Conservation (phyloP, 2,329 filamentous ascomycete species). For the Exophiala sideris region DNA sequence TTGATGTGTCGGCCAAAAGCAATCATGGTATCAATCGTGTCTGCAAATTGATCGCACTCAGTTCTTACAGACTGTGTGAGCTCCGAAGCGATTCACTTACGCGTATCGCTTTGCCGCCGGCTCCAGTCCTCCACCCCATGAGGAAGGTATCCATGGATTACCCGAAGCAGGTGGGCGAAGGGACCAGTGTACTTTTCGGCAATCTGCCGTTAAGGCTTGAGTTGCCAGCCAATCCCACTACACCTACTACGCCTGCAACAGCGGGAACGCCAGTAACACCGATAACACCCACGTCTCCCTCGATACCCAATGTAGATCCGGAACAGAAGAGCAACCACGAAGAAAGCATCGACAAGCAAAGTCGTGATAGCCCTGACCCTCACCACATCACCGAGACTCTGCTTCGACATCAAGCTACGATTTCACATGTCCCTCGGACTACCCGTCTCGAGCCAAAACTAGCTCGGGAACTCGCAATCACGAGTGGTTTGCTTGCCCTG, state of each 20-base stretch:
- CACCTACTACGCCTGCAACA: too few relatives aligned
- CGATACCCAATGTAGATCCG: background rate
- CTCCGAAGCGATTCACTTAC: conserved; percentile 19
- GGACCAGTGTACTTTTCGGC: too few relatives aligned
- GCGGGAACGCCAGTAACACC: background rate
- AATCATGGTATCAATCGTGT: conserved; percentile 24
- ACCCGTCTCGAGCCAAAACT: conserved; percentile 11
- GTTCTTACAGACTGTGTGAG: conserved; percentile 23
- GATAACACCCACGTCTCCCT: background rate
- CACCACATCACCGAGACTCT: too few relatives aligned
- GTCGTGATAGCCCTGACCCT: background rate
- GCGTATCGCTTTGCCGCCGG: conserved; percentile 1
- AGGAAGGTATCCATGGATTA: background rate
- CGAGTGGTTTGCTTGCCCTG: conserved; percentile 21
- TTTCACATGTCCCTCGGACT: conserved; percentile 2
- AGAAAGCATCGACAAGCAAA: background rate
- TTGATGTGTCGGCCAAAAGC: conserved; percentile 20
- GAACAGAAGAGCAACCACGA: background rate
- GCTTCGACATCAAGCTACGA: background rate
- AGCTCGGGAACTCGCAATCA: conserved; percentile 20
- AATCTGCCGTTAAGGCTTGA: too few relatives aligned
- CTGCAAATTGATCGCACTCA: conserved; percentile 24
- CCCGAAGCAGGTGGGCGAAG: too few relatives aligned
- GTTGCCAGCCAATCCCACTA: too few relatives aligned
- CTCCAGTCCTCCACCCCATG: background rate